These are phyloP conservation scores for Litchi chinensis DNA, from an alignment of 345 rosid genomes.

Conservation along the genomic window DNA sequence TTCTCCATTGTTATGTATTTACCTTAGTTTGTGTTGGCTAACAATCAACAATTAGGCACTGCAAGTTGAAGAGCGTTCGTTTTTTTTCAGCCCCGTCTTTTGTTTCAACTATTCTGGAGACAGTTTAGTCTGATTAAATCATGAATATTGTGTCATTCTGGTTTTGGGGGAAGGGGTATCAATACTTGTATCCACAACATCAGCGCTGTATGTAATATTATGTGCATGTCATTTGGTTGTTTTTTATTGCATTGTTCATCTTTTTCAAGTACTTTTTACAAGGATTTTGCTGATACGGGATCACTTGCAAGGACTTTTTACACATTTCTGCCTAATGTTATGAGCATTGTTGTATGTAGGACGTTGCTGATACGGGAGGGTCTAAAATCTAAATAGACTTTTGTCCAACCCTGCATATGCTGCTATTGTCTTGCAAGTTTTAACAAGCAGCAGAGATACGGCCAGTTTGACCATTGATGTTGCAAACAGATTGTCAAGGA, in stretches of 20 bases:
- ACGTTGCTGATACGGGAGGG: conserved; percentile 70
- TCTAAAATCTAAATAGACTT: conserved; percentile 74
- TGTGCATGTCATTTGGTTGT: neutral
- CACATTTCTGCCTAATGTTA: neutral
- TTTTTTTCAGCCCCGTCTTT: neutral
- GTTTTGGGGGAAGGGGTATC: neutral
- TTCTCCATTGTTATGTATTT: too few relatives aligned
- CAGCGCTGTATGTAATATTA: too few relatives aligned
- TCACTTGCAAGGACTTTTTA: neutral
- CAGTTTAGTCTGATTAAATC: too few relatives aligned
- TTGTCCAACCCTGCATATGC: conserved; percentile 65
- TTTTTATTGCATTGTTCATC: neutral
- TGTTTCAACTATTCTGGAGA: neutral
- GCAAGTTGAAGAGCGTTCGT: too few relatives aligned
- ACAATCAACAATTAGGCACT: too few relatives aligned
- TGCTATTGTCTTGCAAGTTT: conserved; percentile 45
- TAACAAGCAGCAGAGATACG: conserved; percentile 77
- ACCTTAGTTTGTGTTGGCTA: too few relatives aligned
- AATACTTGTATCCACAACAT: too few relatives aligned
- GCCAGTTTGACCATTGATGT: conserved; percentile 73
- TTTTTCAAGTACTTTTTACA: too few relatives aligned
- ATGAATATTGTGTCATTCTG: neutral
- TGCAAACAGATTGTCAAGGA: conserved; percentile 63
- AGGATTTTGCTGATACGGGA: too few relatives aligned
- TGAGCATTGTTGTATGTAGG: conserved; percentile 37